Evolutionary conservation across 495 filamentous ascomycete species (phyloP).

Genomic region (Talaromyces adpressus): DNA sequence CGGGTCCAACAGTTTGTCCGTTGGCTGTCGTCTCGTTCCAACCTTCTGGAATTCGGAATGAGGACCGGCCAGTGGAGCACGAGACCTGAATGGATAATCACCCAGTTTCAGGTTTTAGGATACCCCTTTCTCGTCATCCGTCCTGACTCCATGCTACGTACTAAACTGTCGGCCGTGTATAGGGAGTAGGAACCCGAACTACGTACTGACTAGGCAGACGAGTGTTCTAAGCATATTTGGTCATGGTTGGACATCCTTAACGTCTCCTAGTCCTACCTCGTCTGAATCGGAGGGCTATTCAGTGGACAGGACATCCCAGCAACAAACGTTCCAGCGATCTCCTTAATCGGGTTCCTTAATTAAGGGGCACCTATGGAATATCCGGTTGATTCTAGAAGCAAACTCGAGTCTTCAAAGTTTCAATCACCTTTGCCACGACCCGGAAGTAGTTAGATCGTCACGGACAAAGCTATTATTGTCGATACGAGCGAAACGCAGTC

Average conservation of each 20-base stretch:
- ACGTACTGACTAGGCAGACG: neutral
- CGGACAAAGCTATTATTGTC: neutral
- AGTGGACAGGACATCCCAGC: neutral
- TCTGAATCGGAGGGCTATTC: neutral
- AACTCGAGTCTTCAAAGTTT: neutral
- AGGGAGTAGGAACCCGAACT: neutral
- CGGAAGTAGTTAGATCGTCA: neutral
- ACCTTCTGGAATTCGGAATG: neutral
- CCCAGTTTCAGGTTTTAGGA: neutral
- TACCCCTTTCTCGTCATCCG: neutral
- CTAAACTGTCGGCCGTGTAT: neutral
- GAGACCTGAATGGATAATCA: neutral
- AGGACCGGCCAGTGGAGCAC: neutral
- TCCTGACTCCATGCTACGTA: neutral
- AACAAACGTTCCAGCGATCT: neutral
- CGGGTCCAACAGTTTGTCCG: neutral
- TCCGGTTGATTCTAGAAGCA: neutral
- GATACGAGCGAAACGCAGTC: neutral
- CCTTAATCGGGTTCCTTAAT: neutral
- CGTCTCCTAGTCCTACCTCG: neutral
- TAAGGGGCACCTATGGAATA: neutral
- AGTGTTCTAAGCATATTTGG: neutral
- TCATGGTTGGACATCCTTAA: neutral
- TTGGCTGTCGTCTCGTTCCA: neutral
- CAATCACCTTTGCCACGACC: neutral